Evolutionary conservation across 2,329 filamentous ascomycete genomes (phyloP).

Genomic region (Verticillium dahliae): DNA sequence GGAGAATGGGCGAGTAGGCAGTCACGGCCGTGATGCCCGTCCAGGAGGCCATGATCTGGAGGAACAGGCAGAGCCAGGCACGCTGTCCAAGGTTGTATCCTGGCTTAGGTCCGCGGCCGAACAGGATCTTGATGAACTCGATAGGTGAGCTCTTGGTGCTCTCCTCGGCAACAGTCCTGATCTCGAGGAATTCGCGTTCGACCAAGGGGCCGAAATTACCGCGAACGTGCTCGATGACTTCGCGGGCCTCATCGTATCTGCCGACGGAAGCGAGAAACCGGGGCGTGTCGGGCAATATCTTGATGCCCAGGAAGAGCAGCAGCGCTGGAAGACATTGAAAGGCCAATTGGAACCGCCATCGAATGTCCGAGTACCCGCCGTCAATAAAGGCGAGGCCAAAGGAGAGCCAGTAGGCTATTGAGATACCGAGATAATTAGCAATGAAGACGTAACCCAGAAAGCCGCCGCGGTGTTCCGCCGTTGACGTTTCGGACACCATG

Average conservation of each 20-base stretch:
- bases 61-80: constrained; percentile 64
- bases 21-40: constrained; percentile 65
- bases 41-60: constrained; percentile 67
- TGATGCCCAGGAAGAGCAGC: constrained; percentile 46
- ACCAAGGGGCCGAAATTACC: constrained; percentile 40
- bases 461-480: constrained; percentile 60
- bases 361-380: not conserved
- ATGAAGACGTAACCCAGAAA: constrained; percentile 70
- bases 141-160: constrained; percentile 27
- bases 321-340: constrained; percentile 64
- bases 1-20: constrained; percentile 37
- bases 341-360: constrained; percentile 62
- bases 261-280: constrained; percentile 62
- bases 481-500: constrained; percentile 64
- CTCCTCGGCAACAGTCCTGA: constrained; percentile 31
- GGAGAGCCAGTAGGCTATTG: constrained; percentile 30
- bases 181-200: constrained; percentile 54
- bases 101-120: constrained; percentile 18
- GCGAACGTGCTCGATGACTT: constrained; percentile 57
- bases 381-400: constrained; percentile 18
- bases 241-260: constrained; percentile 59
- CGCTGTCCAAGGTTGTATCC: constrained; percentile 63
- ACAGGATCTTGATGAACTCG: constrained; percentile 30
- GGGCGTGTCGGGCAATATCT: constrained; percentile 66
- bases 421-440: constrained; percentile 52